Base-by-base conservation (phyloP, 306 rosid genomes). In the Dryas drummondii region DNA sequence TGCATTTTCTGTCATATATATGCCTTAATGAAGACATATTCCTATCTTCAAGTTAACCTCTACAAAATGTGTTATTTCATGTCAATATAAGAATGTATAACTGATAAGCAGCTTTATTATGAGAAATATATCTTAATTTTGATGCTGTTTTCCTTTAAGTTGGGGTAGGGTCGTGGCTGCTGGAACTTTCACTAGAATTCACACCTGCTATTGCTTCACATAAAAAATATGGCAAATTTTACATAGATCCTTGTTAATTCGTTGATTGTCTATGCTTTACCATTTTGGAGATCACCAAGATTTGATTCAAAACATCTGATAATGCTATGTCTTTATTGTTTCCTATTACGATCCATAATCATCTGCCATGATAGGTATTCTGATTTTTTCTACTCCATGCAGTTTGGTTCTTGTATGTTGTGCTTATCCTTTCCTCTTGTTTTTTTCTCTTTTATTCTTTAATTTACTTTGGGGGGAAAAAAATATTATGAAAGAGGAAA, bases 251-350 rank as follows among this genome's bases (percentile, higher is more conserved):
- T 61, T 61, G 37, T 55, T 44, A 42, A 45, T 6, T 42, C 19
- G 42, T 19, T 41, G 17, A 47, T 71, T 71, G 32, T 56, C 44
- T 56, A 55, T 19, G 10, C 65, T 60, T 71, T 48, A 55, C 65
- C 26, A 56, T 26, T 42, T 55, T 46, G 49, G 65, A 4, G 6
- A 56, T 42, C 27, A 7, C 3, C 15, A 41, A 70, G 15, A 55
- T 0, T 41, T 6, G 19, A 56, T 55, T 71, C 17, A 42, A 42
- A 42, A 10, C 40, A 72, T 56, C 66, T 13, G 46, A 58, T 19
- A 9, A 9, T 13, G 10, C 61, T 37, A 10, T 37, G 73, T 44
- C 9, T 69, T 42, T 46, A 44, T 69, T 37, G 27, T 70, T 40
- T 55, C 19, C 51, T 54, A 1, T 54, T 55, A 13, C 42, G 42